Evolutionary conservation across 2,329 filamentous ascomycete species (phyloP).

Genomic region (Pseudogymnoascus sp.): DNA sequence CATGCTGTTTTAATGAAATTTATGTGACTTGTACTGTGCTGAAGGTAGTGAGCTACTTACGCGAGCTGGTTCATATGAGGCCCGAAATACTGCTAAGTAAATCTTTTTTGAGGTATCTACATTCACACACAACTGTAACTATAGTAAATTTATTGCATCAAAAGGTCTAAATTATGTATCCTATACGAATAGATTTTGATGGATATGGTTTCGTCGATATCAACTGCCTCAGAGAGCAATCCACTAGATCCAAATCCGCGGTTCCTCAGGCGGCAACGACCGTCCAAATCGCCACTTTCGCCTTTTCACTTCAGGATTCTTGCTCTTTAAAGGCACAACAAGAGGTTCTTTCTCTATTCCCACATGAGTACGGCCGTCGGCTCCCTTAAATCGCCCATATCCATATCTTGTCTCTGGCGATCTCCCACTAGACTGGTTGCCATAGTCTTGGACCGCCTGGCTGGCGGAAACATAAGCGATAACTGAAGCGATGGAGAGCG

Average conservation of each 20-base stretch:
- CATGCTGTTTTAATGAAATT: not conserved
- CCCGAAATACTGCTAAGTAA: not conserved
- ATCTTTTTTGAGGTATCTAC: not conserved
- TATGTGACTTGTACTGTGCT: not conserved
- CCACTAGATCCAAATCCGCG: constrained; percentile 18
- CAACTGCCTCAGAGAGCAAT: not conserved
- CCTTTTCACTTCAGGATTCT: constrained; percentile 18
- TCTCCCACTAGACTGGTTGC: not conserved
- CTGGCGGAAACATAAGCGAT: constrained; percentile 42
- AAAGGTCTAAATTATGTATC: not conserved
- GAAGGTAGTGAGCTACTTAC: not conserved
- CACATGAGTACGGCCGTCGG: constrained; percentile 38
- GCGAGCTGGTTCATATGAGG: not conserved
- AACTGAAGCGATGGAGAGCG: constrained; percentile 40
- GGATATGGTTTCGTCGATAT: not conserved
- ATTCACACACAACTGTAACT: not conserved
- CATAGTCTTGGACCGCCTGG: constrained; percentile 31
- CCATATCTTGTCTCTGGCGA: constrained; percentile 30
- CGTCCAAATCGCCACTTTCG: constrained; percentile 9
- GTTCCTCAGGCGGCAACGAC: constrained; percentile 13
- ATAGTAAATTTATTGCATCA: not conserved
- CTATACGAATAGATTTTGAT: not conserved
- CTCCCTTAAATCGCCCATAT: constrained; percentile 42
- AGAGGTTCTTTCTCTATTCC: constrained; percentile 44
- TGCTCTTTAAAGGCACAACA: constrained; percentile 28